Evolutionary conservation across 1,284 basidiomycete species (phyloP), one percentile per base, ranked within the genome.

Genomic region (Tylopilus sp.): DNA sequence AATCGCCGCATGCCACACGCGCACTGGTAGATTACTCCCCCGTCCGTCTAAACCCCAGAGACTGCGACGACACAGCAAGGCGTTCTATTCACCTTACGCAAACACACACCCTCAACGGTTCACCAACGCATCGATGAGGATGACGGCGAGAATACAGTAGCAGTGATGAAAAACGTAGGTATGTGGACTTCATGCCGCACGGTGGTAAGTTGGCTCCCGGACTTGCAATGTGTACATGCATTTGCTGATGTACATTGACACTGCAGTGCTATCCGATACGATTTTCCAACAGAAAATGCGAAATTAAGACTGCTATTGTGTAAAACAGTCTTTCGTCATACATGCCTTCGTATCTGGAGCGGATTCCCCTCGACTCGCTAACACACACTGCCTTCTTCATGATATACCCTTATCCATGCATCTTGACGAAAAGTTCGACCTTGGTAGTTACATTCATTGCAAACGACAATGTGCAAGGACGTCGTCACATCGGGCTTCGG

Each of bases 401-500:
- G 32, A 81, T 80, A 24, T 77, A 81, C 15, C 80, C 18, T 77
- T 77, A 0, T 66, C 81, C 29, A n/a, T n/a, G n/a, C n/a, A n/a
- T n/a, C 84, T 81, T n/a, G 75, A 69, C 54, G 74, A 77, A 29
- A 82, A 80, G 62, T 92, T 91, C 67, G 89, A 91, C 72, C 70
- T 77, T n/a, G 71, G 67, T 1, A 80, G 82, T 1, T 72, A 78
- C n/a, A 67, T 74, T 60, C 80, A 86, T 24, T 73, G 85, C 19
- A 67, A 76, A 36, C 33, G 59, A n/a, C 61, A 62, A 2, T 62
- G 58, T 64, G 44, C 64, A 5, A 66, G 80, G 59, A 83, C 84
- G 38, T 81, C 85, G 66, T 83, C 85, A n/a, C 75, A 73, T 24
- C 71, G 88, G 2, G 82, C 86, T 22, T 67, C 70, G 8, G 65